Percentiles rank a stretch among this genome's conserved stretches.
These are phyloP conservation scores for Debaryomyces subglobosus DNA, from an alignment of 1,139 yeast species.

Conservation along the genomic window DNA sequence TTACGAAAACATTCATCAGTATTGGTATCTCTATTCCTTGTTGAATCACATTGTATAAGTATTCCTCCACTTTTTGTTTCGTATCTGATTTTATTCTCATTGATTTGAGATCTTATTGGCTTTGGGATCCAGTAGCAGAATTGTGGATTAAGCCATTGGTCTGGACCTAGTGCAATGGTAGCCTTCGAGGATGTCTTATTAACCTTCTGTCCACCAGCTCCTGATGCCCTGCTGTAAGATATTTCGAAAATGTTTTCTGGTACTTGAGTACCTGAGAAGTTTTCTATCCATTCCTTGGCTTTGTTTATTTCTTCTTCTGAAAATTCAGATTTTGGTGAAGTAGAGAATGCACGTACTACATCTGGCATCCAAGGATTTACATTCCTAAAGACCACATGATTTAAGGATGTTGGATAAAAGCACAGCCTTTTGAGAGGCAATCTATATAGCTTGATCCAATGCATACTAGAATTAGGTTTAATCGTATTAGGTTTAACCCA, in stretches of 20 bases:
- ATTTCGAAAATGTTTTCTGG: conserved; percentile 57
- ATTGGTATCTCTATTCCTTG: conserved; percentile 63
- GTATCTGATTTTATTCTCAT: conserved; percentile 48
- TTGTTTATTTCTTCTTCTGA: conserved; percentile 26
- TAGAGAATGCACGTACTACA: neutral
- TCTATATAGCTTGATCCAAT: neutral
- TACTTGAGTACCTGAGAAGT: conserved; percentile 35
- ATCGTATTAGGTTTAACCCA: neutral
- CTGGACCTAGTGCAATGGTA: conserved; percentile 54
- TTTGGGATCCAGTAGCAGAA: conserved; percentile 64
- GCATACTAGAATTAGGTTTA: neutral
- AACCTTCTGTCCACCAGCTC: conserved; percentile 96
- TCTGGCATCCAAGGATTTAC: neutral
- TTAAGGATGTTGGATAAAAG: neutral
- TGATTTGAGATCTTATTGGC: conserved; percentile 49
- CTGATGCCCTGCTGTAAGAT: conserved; percentile 74
- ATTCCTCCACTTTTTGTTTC: conserved; percentile 61
- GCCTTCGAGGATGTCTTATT: conserved; percentile 85
- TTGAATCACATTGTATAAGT: conserved; percentile 62
- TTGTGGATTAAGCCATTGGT: conserved; percentile 50
- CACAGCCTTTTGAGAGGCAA: neutral
- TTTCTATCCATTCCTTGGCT: conserved; percentile 51
- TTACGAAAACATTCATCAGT: conserved; percentile 61
- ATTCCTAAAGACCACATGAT: neutral
- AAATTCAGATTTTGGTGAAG: conserved; percentile 3